Base-by-base conservation (phyloP, 2,329 filamentous ascomycete species). In the Sodiomyces alkalinus region DNA sequence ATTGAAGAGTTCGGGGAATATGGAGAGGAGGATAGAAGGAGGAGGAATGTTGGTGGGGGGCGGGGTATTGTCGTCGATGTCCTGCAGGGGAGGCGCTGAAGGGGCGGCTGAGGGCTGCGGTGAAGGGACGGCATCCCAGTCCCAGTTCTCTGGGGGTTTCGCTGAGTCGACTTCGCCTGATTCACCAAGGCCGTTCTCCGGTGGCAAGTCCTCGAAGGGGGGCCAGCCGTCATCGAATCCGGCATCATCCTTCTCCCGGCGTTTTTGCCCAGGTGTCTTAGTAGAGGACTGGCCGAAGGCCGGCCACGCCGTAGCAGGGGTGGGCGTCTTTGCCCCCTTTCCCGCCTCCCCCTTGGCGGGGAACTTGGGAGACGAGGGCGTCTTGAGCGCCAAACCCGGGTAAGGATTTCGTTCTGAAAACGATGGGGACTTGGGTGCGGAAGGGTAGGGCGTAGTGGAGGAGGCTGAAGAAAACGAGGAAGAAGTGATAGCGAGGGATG, bases 41-140 rank as follows among this genome's bases (percentile, higher is more conserved):
- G 87, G 87, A 7, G 87, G 87, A 6, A 94, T 74, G 44, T 93
- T 94, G 12, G 74, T 82, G 5, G 85, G 85, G 5, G 82, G 79
- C 15, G 62, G 55, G 5, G 49, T 47, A 21, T 49, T 45, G 32
- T 58, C 48, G 11, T n/a, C n/a, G n/a, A n/a, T n/a, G n/a, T n/a
- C n/a, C n/a, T n/a, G n/a, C n/a, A n/a, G n/a, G n/a, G n/a, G n/a
- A n/a, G n/a, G n/a, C n/a, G 11, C 11, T 7, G 36, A 27, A 17
- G 32, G 27, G 24, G 36, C 31, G 19, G 28, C 21, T 19, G 19
- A 8, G 29, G 16, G 45, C 34, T 28, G 44, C 26, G 4, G 21
- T 6, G 47, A 30, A 22, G 58, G 56, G 22, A 51, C 52, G 2
- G 56, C 45, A 18, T 63, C 57, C 65, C 66, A 69, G 26, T 59